phyloP scores from a whole-genome alignment of 257 asterid genomes.

The Dorcoceras hygrometricum region DNA sequence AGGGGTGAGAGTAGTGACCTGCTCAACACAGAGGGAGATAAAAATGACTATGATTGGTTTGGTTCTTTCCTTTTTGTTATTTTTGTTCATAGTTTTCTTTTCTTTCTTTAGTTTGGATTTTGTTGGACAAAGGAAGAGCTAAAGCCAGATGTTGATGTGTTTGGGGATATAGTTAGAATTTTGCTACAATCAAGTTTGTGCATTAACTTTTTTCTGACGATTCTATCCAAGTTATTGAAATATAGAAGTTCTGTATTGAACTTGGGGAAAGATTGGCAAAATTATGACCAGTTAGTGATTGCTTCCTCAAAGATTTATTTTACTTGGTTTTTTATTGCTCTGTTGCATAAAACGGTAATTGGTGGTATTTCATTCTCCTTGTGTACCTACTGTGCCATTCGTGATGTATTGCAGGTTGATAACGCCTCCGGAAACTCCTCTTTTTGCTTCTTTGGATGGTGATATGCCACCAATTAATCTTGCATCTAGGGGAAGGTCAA shows the following conservation, averaged over 20 bases:
- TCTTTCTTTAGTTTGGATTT: constrained; percentile 1
- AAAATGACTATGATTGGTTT: constrained; percentile 94
- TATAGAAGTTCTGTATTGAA: constrained; percentile 7
- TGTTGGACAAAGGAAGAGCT: constrained; percentile 12
- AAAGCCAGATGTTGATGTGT: constrained; percentile 9
- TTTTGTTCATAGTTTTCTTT: constrained; percentile 15
- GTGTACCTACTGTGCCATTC: constrained; percentile 23
- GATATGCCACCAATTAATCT: constrained; percentile 49
- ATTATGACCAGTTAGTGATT: constrained; percentile 11
- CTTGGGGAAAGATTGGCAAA: constrained; percentile 17
- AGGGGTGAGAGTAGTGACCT: constrained; percentile 86
- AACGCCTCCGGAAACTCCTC: constrained; percentile 99
- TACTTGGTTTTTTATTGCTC: background rate
- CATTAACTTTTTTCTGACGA: constrained; percentile 8
- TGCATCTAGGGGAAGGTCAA: constrained; percentile 79
- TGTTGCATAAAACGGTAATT: constrained; percentile 7
- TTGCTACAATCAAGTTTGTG: background rate
- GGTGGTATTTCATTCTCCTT: constrained; percentile 5
- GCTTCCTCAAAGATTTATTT: constrained; percentile 17
- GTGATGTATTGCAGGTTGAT: constrained; percentile 86
- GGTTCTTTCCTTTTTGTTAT: constrained; percentile 26
- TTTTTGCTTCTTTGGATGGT: constrained; percentile 85
- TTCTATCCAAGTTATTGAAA: background rate
- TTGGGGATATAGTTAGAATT: constrained; percentile 17
- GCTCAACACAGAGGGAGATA: constrained; percentile 83